Percentiles rank a stretch among this genome's conserved stretches.
Conservation (phyloP, 352 stramenopile genomes). For the Aphanomyces invadans region DNA sequence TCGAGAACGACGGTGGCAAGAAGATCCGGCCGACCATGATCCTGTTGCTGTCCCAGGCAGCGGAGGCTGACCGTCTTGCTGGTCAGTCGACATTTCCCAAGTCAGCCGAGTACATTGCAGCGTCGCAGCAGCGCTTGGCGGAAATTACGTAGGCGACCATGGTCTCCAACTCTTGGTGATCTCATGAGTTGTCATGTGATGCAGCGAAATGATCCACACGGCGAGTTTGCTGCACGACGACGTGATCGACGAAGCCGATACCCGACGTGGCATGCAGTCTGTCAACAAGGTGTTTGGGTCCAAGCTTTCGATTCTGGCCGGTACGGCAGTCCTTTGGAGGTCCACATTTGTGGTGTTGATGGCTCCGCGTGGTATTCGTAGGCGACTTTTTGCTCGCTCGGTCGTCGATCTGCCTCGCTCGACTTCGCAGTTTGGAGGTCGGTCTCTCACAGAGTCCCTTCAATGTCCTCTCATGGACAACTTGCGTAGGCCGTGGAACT, state of each 20-base stretch:
- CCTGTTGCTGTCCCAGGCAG: constrained; percentile 88
- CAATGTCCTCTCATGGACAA: too few species aligned
- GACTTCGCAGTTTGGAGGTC: constrained; percentile 38
- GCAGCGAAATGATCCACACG: constrained; percentile 98
- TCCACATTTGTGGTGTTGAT: background rate
- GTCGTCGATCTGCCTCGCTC: constrained; percentile 92
- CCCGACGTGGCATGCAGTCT: constrained; percentile 86
- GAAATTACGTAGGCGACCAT: constrained; percentile 69
- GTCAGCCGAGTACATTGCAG: constrained; percentile 64
- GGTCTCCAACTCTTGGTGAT: too few species aligned
- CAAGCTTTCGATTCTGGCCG: constrained; percentile 96
- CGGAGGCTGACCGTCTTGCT: constrained; percentile 63
- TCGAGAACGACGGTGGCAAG: constrained; percentile 93
- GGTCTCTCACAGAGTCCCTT: background rate
- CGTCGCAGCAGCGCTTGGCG: constrained; percentile 65
- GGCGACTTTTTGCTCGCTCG: constrained; percentile 96
- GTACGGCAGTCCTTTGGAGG: background rate
- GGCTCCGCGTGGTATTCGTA: constrained; percentile 30
- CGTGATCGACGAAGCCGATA: constrained; percentile 97
- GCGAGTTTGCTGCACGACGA: constrained; percentile 98
- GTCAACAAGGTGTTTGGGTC: constrained; percentile 97
- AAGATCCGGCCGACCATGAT: constrained; percentile 98
- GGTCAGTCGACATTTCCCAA: constrained; percentile 44
- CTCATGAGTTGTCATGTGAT: background rate
- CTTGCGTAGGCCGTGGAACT: constrained; percentile 93